Percentiles rank a stretch among this genome's conserved stretches.
Evolutionary conservation across 768 basidiomycete genomes (phyloP).

Genomic region (Lactifluus subvellereus): DNA sequence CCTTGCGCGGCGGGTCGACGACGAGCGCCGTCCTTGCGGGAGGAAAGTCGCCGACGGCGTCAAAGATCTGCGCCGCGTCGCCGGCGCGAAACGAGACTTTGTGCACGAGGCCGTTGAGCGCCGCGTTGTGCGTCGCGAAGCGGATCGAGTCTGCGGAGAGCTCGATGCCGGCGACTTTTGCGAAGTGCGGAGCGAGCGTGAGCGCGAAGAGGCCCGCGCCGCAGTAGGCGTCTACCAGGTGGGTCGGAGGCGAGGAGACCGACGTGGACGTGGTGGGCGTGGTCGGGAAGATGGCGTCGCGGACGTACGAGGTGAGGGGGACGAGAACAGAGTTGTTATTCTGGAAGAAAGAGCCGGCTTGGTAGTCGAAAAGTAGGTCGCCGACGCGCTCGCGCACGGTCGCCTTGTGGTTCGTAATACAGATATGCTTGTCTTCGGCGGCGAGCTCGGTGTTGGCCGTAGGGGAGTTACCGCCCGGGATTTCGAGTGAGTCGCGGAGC

Average conservation of each 20-base stretch:
- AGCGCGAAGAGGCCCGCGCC: conserved; percentile 86
- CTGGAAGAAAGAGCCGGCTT: conserved; percentile 91
- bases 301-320: conserved; percentile 79
- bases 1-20: conserved; percentile 92
- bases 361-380: conserved; percentile 74
- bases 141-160: conserved; percentile 68
- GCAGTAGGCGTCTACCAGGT: conserved; percentile 94
- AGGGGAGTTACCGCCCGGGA: conserved; percentile 28
- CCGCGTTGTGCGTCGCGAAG: conserved; percentile 59
- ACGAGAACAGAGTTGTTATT: conserved; percentile 93
- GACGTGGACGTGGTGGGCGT: conserved; percentile 12
- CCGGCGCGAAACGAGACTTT: conserved; percentile 70
- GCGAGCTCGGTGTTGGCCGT: conserved; percentile 23
- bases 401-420: conserved; percentile 76
- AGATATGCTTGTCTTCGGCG: conserved; percentile 54
- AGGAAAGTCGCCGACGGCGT: conserved; percentile 58
- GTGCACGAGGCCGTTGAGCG: conserved; percentile 49
- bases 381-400: conserved; percentile 84
- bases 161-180: conserved; percentile 82
- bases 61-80: conserved; percentile 84
- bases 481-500: conserved; percentile 74
- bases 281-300: conserved; percentile 55
- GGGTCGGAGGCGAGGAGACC: conserved; percentile 44
- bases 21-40: conserved; percentile 59
- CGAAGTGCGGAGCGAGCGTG: conserved; percentile 69